Percentiles rank a stretch among this genome's conserved stretches.
Evolutionary conservation across 2,329 filamentous ascomycete species (phyloP).

Genomic region (Zopfia rhizophila): DNA sequence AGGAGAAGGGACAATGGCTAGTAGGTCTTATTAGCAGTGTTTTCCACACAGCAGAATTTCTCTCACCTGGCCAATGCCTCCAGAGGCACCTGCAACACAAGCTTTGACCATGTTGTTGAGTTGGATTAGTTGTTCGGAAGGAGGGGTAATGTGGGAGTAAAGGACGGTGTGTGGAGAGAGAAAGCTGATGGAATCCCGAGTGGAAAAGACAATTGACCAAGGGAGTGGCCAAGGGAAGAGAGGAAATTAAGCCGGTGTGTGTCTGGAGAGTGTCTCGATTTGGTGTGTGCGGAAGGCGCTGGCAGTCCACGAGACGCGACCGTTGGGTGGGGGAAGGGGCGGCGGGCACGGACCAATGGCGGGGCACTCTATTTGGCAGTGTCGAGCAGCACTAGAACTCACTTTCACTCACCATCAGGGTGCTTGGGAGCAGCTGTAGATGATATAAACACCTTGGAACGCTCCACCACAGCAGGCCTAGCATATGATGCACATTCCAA

Average conservation of each 20-base stretch:
- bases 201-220: neutral
- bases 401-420: no score
- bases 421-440: no score
- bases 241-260: conserved; percentile 13
- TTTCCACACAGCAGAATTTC: conserved; percentile 1
- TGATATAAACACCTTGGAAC: no score
- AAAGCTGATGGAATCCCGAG: neutral
- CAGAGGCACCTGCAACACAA: conserved; percentile 89
- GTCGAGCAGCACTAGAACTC: no score
- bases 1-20: conserved; percentile 96
- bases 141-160: conserved; percentile 27
- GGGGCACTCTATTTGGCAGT: no score
- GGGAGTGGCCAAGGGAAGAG: neutral
- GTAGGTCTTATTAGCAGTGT: conserved; percentile 26
- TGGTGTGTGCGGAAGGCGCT: conserved; percentile 35
- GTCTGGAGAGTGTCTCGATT: conserved; percentile 15
- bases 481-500: conserved; percentile 27
- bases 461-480: no score
- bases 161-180: conserved; percentile 11
- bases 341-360: conserved; percentile 38
- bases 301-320: conserved; percentile 38
- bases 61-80: conserved; percentile 95
- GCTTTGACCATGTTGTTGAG: conserved; percentile 54
- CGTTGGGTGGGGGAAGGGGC: conserved; percentile 39
- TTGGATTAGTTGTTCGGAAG: conserved; percentile 20